Evolutionary conservation across 306 rosid species (phyloP).

Genomic region (Citrullus colocynthis): DNA sequence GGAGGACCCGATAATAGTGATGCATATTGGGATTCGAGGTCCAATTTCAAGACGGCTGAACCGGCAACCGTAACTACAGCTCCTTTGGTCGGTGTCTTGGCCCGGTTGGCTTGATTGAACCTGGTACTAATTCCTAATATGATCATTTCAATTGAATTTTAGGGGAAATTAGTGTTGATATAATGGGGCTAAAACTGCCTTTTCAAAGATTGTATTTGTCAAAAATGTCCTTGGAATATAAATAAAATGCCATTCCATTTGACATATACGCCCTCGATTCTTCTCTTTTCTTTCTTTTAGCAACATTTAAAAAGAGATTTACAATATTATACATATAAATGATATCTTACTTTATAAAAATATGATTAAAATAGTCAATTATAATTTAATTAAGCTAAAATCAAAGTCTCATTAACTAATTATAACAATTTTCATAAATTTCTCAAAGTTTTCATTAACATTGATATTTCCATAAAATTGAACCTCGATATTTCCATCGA

Average conservation of each 20-base stretch:
- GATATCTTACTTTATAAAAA: no score
- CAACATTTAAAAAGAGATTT: no score
- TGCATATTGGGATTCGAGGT: conserved; percentile 20
- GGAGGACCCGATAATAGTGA: conserved; percentile 34
- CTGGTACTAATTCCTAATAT: background rate
- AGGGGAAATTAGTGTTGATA: background rate
- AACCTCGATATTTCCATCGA: no score
- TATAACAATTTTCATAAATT: no score
- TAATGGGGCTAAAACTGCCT: background rate
- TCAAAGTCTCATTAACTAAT: no score
- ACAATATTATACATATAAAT: no score
- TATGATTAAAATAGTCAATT: no score
- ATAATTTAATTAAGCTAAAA: no score
- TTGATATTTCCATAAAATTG: no score
- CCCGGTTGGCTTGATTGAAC: conserved; percentile 19
- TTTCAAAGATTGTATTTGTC: background rate
- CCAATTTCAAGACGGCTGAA: conserved; percentile 27
- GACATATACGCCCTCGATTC: background rate
- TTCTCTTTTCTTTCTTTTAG: no score
- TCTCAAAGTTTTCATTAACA: no score
- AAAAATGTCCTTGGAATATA: background rate
- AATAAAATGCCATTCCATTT: background rate
- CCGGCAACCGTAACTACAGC: conserved; percentile 31
- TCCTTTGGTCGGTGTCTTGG: conserved; percentile 48
- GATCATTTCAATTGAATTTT: background rate